phyloP scores from a whole-genome alignment of 2,329 filamentous ascomycete genomes.

The Verticillium isaacii region DNA sequence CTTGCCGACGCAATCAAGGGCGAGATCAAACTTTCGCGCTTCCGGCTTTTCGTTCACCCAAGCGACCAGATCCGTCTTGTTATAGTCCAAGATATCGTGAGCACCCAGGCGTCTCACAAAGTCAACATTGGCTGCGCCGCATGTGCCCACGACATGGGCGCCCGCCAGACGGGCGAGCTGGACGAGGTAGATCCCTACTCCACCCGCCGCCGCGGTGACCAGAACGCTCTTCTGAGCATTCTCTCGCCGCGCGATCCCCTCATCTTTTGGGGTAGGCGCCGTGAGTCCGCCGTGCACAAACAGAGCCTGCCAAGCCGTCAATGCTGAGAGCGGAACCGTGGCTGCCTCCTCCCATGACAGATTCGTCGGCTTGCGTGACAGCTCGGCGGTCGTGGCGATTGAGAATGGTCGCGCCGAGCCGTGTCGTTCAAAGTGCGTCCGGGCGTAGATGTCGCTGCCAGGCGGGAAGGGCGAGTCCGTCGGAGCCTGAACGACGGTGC shows the following conservation, averaged over 20 bases:
- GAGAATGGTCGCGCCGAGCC: background rate
- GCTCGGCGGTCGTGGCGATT: background rate
- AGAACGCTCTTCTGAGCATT: background rate
- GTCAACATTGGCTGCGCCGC: background rate
- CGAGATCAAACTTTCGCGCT: background rate
- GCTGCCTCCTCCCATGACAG: background rate
- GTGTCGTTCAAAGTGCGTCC: background rate
- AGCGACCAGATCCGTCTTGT: background rate
- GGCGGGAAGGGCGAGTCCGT: background rate
- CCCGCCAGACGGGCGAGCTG: background rate
- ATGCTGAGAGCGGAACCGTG: background rate
- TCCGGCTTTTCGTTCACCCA: background rate
- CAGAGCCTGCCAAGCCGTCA: slow-evolving; percentile 1
- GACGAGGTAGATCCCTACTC: background rate
- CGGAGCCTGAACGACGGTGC: background rate
- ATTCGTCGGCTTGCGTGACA: background rate
- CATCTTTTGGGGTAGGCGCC: background rate
- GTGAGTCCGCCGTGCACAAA: background rate
- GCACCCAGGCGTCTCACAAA: slow-evolving; percentile 1
- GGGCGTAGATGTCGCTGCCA: background rate
- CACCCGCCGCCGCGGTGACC: background rate
- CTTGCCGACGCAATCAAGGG: background rate
- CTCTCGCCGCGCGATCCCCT: background rate
- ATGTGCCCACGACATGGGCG: background rate
- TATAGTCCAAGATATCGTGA: slow-evolving; percentile 2